Conservation (phyloP, 306 rosid genomes). For the Potentilla sterilis region DNA sequence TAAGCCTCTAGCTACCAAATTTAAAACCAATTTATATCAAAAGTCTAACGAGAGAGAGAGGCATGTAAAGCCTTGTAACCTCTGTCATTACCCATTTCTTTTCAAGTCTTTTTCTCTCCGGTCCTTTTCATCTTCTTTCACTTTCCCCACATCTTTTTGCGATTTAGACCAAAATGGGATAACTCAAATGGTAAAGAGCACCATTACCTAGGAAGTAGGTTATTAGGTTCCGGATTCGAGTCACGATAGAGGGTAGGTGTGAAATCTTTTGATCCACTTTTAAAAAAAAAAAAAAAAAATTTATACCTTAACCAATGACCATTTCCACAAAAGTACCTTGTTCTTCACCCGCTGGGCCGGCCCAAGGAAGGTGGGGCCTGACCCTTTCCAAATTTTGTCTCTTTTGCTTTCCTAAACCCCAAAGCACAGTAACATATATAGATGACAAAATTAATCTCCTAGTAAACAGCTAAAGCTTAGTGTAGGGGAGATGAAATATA, state of each 20-base stretch:
- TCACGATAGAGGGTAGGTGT: too few species aligned
- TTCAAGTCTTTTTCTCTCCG: background rate
- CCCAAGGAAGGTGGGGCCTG: slow-evolving; percentile 49
- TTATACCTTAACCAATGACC: too few species aligned
- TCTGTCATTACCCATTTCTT: background rate
- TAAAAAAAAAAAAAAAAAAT: too few species aligned
- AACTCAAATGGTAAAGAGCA: too few species aligned
- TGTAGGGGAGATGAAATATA: slow-evolving; percentile 24
- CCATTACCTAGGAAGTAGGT: too few species aligned
- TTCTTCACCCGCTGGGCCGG: slow-evolving; percentile 53
- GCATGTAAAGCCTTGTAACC: background rate
- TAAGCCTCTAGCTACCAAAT: slow-evolving; percentile 8
- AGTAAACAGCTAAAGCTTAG: slow-evolving; percentile 47
- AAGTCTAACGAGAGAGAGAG: slow-evolving; percentile 4
- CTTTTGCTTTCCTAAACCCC: background rate
- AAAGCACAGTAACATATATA: slow-evolving; percentile 7
- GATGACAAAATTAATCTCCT: slow-evolving; percentile 45
- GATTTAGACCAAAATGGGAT: too few species aligned
- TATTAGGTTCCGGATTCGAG: too few species aligned
- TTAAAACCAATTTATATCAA: background rate
- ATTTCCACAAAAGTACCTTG: slow-evolving; percentile 32
- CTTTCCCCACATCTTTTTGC: background rate
- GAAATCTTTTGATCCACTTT: too few species aligned
- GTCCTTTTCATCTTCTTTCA: background rate
- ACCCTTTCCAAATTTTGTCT: slow-evolving; percentile 21